Conservation (phyloP, 805 yeast genomes). For the Blastobotrys terrestris region DNA sequence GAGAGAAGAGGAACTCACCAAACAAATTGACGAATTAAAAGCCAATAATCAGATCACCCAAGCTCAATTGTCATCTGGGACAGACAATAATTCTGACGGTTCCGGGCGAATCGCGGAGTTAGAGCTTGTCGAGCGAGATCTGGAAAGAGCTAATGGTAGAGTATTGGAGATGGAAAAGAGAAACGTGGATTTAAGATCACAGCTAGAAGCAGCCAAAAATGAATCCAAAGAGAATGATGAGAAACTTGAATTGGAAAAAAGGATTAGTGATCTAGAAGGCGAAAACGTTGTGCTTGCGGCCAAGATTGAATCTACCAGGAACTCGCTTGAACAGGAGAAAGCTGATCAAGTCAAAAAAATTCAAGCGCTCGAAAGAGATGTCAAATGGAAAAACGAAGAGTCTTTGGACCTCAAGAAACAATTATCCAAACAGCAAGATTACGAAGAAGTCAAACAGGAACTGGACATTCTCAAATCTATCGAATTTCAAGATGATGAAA, state of each 20-base stretch:
- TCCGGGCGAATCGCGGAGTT: slow-evolving; percentile 36
- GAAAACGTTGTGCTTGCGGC: slow-evolving; percentile 62
- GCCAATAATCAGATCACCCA: slow-evolving; percentile 60
- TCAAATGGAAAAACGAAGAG: slow-evolving; percentile 44
- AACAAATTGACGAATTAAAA: slow-evolving; percentile 49
- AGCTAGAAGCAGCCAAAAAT: slow-evolving; percentile 43
- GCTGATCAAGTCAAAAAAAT: slow-evolving; percentile 30
- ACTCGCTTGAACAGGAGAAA: slow-evolving; percentile 22
- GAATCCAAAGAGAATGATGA: slow-evolving; percentile 37
- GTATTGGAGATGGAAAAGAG: slow-evolving; percentile 67
- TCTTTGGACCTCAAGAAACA: slow-evolving; percentile 44
- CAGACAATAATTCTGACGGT: slow-evolving; percentile 15
- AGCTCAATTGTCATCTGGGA: slow-evolving; percentile 35
- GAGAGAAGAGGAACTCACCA: slow-evolving; percentile 46
- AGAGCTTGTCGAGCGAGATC: slow-evolving; percentile 66
- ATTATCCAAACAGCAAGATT: slow-evolving; percentile 53
- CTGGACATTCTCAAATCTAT: slow-evolving; percentile 64
- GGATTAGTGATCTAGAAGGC: slow-evolving; percentile 28
- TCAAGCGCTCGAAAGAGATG: slow-evolving; percentile 41
- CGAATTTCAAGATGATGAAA: slow-evolving; percentile 47
- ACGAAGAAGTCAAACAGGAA: slow-evolving; percentile 76
- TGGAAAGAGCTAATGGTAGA: slow-evolving; percentile 63
- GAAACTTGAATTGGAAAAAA: slow-evolving; percentile 13
- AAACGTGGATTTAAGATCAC: slow-evolving; percentile 66
- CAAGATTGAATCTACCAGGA: slow-evolving; percentile 44